Evolutionary conservation across 2,329 filamentous ascomycete genomes (phyloP), one percentile per base, ranked within the genome.

Genomic region (Pseudonectria foliicola): DNA sequence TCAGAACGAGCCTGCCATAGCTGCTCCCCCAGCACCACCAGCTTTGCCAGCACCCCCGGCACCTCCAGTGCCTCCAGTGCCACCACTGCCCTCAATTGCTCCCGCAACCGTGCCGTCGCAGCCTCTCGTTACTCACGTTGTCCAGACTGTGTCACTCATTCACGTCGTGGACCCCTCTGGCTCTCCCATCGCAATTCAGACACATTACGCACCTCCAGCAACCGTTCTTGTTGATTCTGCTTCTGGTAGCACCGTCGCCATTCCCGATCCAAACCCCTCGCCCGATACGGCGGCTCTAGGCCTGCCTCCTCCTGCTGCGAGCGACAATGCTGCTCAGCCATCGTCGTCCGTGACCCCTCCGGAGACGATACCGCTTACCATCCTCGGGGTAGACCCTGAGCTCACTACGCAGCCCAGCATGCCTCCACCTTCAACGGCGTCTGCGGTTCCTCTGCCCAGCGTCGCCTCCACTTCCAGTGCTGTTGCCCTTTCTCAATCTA

Each of bases 81-180:
- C 26, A 34, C 42, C 39, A 28, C 43, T 44, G n/a, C n/a, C n/a
- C n/a, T n/a, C n/a, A n/a, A n/a, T n/a, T n/a, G n/a, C n/a, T n/a
- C n/a, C n/a, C n/a, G n/a, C n/a, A n/a, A n/a, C n/a, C n/a, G n/a
- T n/a, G 34, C 42, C 35, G 30, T 42, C 38, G 37, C 44, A 40
- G 35, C 34, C 50, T 16, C 56, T 61, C 47, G 56, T 71, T 48
- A 68, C 63, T 11, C 56, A 61, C 40, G 60, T 77, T 48, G 60
- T 75, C 34, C 64, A 74, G 54, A 77, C 73, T 46, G 57, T 77
- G 43, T 73, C 71, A 16, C 60, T 77, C 52, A 55, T 77, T 36
- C 66, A 75, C 45, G 49, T 71, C 41, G 64, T 75, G 42, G 70
- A 76, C 54, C 56, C 57, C 29, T 51, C 55, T 29, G 73, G 73